Percentiles rank a stretch among this genome's conserved stretches.
These are phyloP conservation scores for Amoebophrya sp. DNA, from an alignment of 169 alveolate species.

Conservation along the genomic window DNA sequence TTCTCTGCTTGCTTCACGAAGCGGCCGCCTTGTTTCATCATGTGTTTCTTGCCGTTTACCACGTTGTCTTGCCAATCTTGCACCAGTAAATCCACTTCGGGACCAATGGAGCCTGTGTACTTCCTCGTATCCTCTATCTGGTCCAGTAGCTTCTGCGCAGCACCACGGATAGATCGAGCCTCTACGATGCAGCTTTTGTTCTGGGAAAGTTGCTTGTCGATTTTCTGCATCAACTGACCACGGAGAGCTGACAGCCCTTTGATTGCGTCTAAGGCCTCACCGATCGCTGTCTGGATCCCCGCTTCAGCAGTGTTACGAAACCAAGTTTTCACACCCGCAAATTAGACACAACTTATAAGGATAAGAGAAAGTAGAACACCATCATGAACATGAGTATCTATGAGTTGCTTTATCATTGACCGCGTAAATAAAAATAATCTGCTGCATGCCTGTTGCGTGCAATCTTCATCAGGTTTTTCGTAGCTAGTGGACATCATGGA, in stretches of 20 bases:
- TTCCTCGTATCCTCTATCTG: not conserved
- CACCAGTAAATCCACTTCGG: not conserved
- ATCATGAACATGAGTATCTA: too few species aligned
- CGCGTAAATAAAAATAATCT: too few species aligned
- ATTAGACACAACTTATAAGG: too few species aligned
- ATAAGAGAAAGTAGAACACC: too few species aligned
- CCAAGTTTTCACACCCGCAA: not conserved
- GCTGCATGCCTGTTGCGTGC: too few species aligned
- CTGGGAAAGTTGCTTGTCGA: not conserved
- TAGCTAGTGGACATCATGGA: too few species aligned
- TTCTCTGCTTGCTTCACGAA: not conserved
- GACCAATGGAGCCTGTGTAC: not conserved
- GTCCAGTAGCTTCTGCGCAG: not conserved
- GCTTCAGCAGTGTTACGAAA: constrained; percentile 2
- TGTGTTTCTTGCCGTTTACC: constrained; percentile 3
- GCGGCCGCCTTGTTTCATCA: constrained; percentile 6
- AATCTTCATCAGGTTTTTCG: not conserved
- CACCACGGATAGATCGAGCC: not conserved
- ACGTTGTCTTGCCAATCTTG: constrained; percentile 15
- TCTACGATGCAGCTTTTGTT: not conserved
- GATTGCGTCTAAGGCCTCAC: not conserved
- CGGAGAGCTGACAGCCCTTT: not conserved
- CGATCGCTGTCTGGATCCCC: constrained; percentile 5
- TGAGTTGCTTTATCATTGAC: too few species aligned
- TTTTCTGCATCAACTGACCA: not conserved